phyloP scores from a whole-genome alignment of 495 filamentous ascomycete species.

The Podospora bellae-mahoneyi region DNA sequence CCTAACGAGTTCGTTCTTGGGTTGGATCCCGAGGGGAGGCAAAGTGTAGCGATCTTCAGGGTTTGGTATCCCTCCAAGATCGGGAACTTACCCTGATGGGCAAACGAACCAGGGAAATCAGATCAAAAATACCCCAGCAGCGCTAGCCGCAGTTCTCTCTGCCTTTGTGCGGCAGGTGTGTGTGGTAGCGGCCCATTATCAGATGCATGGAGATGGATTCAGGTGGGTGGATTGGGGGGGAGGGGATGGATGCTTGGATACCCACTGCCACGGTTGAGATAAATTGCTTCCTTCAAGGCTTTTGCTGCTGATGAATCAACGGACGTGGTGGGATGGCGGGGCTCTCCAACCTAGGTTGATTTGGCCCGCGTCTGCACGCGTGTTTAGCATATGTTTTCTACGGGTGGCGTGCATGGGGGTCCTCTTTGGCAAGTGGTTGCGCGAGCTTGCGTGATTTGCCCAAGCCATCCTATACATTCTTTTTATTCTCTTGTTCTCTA shows the following conservation, averaged over 20 bases:
- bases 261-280: background rate
- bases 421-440: slow-evolving; percentile 10
- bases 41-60: slow-evolving; percentile 11
- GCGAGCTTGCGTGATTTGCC: slow-evolving; percentile 23
- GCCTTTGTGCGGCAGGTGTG: background rate
- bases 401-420: slow-evolving; percentile 4
- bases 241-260: background rate
- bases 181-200: background rate
- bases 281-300: background rate
- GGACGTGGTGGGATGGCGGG: slow-evolving; percentile 13
- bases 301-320: slow-evolving; percentile 13
- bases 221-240: background rate
- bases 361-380: slow-evolving; percentile 1
- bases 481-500: too few species aligned
- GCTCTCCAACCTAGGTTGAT: background rate
- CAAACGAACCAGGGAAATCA: background rate
- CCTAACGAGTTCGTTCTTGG: background rate
- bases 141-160: background rate
- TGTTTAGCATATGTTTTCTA: slow-evolving; percentile 2
- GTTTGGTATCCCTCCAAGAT: slow-evolving; percentile 5
- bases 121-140: background rate
- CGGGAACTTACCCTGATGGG: slow-evolving; percentile 4
- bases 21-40: background rate
- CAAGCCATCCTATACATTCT: background rate
- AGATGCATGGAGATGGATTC: background rate